A percentile compares a stretch with the other conserved stretches of the same genome.
phyloP scores from a whole-genome alignment of 176 grass and related monocot genomes.

The Alloteropsis semialata region DNA sequence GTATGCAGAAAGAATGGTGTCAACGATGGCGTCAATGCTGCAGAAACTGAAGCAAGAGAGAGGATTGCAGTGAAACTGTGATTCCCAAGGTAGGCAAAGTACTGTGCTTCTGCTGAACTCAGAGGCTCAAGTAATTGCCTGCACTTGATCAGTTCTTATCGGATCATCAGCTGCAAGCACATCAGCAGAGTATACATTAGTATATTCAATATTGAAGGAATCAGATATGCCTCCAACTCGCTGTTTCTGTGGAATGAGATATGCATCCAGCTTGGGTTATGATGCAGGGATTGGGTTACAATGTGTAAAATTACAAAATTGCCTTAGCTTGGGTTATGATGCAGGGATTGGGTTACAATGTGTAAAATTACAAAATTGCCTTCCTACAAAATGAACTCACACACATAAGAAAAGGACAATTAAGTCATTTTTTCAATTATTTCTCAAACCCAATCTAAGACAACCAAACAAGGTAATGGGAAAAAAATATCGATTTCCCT shows the following conservation, averaged over 20 bases:
- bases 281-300: too few species aligned
- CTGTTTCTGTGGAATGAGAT: neutral
- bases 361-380: too few species aligned
- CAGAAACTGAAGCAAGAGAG: constrained; percentile 27
- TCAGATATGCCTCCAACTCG: neutral
- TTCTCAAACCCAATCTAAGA: too few species aligned
- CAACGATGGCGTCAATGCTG: neutral
- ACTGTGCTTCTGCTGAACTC: constrained; percentile 39
- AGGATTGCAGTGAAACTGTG: constrained; percentile 36
- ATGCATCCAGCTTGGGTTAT: too few species aligned
- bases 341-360: too few species aligned
- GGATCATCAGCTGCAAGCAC: constrained; percentile 43
- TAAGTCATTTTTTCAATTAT: too few species aligned
- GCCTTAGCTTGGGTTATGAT: too few species aligned
- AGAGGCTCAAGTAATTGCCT: constrained; percentile 46
- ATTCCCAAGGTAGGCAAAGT: constrained; percentile 40
- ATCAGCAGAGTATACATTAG: neutral
- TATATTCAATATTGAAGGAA: neutral
- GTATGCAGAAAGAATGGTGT: constrained; percentile 49
- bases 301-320: too few species aligned
- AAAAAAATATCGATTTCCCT: too few species aligned
- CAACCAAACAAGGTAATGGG: too few species aligned
- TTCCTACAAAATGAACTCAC: too few species aligned
- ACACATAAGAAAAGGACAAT: too few species aligned
- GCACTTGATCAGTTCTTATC: constrained; percentile 27